These are phyloP conservation scores for Aureobasidium sp. DNA, from an alignment of 2,329 filamentous ascomycete species.

Conservation along the genomic window DNA sequence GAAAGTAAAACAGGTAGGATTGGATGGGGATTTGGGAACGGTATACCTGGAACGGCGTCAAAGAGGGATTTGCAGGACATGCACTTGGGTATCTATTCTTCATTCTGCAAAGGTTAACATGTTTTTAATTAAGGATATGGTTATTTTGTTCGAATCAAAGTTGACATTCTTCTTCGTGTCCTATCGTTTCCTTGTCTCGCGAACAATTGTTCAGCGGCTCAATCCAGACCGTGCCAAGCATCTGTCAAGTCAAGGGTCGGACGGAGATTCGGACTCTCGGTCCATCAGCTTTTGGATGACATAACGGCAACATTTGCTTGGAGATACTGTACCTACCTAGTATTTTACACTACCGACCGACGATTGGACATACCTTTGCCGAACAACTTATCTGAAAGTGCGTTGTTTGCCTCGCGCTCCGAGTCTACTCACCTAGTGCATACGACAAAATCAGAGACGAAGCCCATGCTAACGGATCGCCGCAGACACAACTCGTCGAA, in stretches of 20 bases:
- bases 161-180: neutral
- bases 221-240: conserved; percentile 2
- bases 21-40: neutral
- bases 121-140: neutral
- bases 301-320: conserved; percentile 12
- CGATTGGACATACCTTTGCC: neutral
- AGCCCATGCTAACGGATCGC: neutral
- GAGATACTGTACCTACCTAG: neutral
- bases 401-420: neutral
- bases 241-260: neutral
- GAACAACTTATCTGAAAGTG: neutral
- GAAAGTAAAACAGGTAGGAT: neutral
- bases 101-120: neutral
- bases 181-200: neutral
- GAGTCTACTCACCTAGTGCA: neutral
- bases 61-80: neutral
- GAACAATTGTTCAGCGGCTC: neutral
- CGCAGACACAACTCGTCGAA: neutral
- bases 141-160: neutral
- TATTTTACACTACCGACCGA: neutral
- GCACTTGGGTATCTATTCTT: conserved; percentile 1
- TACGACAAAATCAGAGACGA: neutral
- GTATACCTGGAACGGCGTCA: conserved; percentile 3
- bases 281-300: neutral
- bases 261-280: conserved; percentile 6